phyloP scores from a whole-genome alignment of 1,139 yeast species.

The Casaregolazyma suthepensis region DNA sequence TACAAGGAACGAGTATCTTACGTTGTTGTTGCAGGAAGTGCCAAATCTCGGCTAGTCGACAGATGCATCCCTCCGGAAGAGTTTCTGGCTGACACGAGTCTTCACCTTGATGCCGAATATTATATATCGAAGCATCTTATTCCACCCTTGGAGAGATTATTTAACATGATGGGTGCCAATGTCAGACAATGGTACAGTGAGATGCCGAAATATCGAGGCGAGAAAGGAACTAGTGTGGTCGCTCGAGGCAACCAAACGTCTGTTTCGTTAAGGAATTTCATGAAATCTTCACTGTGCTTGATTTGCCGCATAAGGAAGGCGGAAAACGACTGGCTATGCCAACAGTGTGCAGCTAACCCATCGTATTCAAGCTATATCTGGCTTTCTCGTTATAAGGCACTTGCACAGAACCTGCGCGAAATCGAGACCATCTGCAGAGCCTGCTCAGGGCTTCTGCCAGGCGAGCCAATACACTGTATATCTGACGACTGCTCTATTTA shows the following conservation, averaged over 20 bases:
- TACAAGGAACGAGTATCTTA: slow-evolving; percentile 85
- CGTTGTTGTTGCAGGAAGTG: slow-evolving; percentile 63
- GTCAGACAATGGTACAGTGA: slow-evolving; percentile 72
- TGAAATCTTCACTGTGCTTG: slow-evolving; percentile 24
- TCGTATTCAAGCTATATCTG: slow-evolving; percentile 17
- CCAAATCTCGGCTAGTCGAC: slow-evolving; percentile 64
- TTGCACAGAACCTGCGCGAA: slow-evolving; percentile 24
- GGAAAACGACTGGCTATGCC: slow-evolving; percentile 17
- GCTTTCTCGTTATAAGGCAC: slow-evolving; percentile 16
- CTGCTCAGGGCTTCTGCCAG: slow-evolving; percentile 28
- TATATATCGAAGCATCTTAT: slow-evolving; percentile 76
- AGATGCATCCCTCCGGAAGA: slow-evolving; percentile 77
- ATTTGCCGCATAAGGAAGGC: slow-evolving; percentile 20
- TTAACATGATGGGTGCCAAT: slow-evolving; percentile 78
- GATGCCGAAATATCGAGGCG: slow-evolving; percentile 43
- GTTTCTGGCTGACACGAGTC: slow-evolving; percentile 40
- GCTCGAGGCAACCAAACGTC: slow-evolving; percentile 4
- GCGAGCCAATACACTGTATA: slow-evolving; percentile 28
- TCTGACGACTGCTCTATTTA: slow-evolving; percentile 43
- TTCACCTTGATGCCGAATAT: slow-evolving; percentile 67
- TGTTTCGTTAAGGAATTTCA: slow-evolving; percentile 19
- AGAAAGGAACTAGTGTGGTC: slow-evolving; percentile 11
- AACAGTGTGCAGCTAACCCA: slow-evolving; percentile 15
- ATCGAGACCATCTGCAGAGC: slow-evolving; percentile 29
- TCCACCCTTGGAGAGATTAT: slow-evolving; percentile 84